Evolutionary conservation across 2,329 filamentous ascomycete genomes (phyloP).

Genomic region (Amylocarpus encephaloides): DNA sequence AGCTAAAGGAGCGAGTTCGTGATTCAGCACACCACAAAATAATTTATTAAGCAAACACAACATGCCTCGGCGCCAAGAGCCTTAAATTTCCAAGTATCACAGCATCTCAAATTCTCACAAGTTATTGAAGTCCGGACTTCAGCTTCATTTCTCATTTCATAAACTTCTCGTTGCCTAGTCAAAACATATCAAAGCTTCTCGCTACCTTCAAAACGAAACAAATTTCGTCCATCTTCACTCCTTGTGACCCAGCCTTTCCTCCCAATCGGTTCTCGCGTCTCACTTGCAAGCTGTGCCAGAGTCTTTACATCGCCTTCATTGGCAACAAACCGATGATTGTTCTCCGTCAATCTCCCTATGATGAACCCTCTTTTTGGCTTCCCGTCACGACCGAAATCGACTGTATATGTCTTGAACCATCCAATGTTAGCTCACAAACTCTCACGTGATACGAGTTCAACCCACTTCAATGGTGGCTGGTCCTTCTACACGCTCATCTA

Average conservation of each 20-base stretch:
- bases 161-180: too few relatives aligned
- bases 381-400: conserved; percentile 48
- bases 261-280: conserved; percentile 42
- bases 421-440: not conserved
- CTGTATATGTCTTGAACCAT: conserved; percentile 53
- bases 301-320: conserved; percentile 48
- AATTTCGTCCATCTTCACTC: conserved; percentile 32
- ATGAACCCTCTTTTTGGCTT: conserved; percentile 42
- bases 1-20: conserved; percentile 15
- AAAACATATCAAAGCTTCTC: conserved; percentile 12
- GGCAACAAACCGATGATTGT: conserved; percentile 46
- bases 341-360: conserved; percentile 43
- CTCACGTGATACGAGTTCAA: not conserved
- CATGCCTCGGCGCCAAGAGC: too few relatives aligned
- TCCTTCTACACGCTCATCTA: conserved; percentile 41
- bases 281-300: conserved; percentile 39
- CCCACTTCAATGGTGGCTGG: conserved; percentile 47
- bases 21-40: not conserved
- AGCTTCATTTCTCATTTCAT: too few relatives aligned
- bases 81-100: too few relatives aligned
- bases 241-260: conserved; percentile 39
- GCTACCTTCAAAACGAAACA: conserved; percentile 31
- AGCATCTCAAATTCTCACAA: too few relatives aligned
- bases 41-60: too few relatives aligned
- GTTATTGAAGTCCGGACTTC: too few relatives aligned